A percentile compares a stretch with the other conserved stretches of the same genome.
Evolutionary conservation across 352 stramenopile genomes (phyloP).

Genomic region (Phytophthora pluvialis): DNA sequence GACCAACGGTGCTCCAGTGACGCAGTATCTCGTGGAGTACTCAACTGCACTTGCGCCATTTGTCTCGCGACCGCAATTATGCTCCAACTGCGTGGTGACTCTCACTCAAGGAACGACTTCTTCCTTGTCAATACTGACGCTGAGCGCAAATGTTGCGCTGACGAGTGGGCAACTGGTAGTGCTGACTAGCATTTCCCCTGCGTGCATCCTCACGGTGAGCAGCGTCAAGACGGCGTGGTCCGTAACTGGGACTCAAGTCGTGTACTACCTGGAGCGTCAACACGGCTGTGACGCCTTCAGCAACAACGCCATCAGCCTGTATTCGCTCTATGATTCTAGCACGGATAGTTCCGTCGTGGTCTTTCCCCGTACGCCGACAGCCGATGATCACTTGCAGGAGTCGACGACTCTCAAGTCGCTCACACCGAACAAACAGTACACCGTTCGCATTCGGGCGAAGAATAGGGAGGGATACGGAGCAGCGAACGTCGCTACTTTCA

Average conservation of each 20-base stretch:
- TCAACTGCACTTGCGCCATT: slow-evolving; percentile 57
- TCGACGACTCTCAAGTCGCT: slow-evolving; percentile 41
- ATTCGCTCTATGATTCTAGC: slow-evolving; percentile 49
- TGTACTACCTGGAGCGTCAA: slow-evolving; percentile 45
- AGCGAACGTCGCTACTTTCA: slow-evolving; percentile 69
- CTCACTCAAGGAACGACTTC: slow-evolving; percentile 40
- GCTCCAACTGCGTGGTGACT: slow-evolving; percentile 50
- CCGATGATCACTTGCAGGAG: not conserved
- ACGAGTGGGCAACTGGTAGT: slow-evolving; percentile 46
- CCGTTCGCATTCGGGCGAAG: slow-evolving; percentile 79
- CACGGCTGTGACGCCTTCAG: slow-evolving; percentile 80
- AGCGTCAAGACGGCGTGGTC: slow-evolving; percentile 49
- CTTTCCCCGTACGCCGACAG: slow-evolving; percentile 8
- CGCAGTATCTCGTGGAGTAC: slow-evolving; percentile 89
- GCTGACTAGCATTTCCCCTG: slow-evolving; percentile 48
- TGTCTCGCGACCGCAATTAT: slow-evolving; percentile 40
- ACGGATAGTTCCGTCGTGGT: slow-evolving; percentile 55
- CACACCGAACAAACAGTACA: slow-evolving; percentile 68
- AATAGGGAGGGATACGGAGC: slow-evolving; percentile 87
- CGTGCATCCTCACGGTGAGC: slow-evolving; percentile 61
- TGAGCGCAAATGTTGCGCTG: slow-evolving; percentile 43
- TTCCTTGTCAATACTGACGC: slow-evolving; percentile 36
- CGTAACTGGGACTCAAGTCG: slow-evolving; percentile 21
- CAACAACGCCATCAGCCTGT: slow-evolving; percentile 35
- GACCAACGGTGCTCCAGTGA: slow-evolving; percentile 71